Evolutionary conservation across 2,329 filamentous ascomycete genomes (phyloP).

Genomic region (Tolypocladium tundrense): DNA sequence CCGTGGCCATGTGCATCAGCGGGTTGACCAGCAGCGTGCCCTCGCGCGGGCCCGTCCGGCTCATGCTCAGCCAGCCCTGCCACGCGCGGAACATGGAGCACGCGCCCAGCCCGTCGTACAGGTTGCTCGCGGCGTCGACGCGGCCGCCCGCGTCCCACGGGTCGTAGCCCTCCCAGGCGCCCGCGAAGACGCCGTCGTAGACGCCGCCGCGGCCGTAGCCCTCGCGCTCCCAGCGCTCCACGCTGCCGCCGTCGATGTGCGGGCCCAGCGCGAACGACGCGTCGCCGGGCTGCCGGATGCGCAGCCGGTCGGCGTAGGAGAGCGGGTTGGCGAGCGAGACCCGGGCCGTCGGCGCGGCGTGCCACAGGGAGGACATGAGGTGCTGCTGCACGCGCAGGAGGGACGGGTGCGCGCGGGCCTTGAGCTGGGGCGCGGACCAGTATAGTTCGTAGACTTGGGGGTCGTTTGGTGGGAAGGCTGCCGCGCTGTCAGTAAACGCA

Average conservation of each 20-base stretch:
- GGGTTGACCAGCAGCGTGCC: conserved; percentile 80
- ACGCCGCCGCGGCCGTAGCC: conserved; percentile 59
- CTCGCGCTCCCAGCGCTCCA: conserved; percentile 63
- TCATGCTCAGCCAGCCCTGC: conserved; percentile 83
- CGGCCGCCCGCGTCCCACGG: conserved; percentile 69
- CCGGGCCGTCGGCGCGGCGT: conserved; percentile 32
- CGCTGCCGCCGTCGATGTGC: conserved; percentile 63
- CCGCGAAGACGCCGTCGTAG: conserved; percentile 63
- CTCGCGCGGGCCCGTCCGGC: conserved; percentile 58
- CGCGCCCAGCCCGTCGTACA: conserved; percentile 72
- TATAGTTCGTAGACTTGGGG: conserved; percentile 69
- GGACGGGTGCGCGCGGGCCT: conserved; percentile 56
- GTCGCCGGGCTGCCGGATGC: conserved; percentile 64
- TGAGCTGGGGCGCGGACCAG: conserved; percentile 60
- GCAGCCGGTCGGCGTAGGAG: conserved; percentile 60
- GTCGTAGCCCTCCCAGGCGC: conserved; percentile 72
- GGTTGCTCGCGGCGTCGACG: conserved; percentile 56
- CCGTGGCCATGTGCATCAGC: conserved; percentile 61
- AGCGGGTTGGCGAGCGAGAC: conserved; percentile 47
- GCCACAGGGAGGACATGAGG: conserved; percentile 54
- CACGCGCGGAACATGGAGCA: conserved; percentile 82
- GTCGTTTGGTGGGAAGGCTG: conserved; percentile 54
- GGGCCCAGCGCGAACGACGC: conserved; percentile 60
- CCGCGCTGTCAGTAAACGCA: neutral
- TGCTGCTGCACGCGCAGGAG: conserved; percentile 50